These are phyloP conservation scores for Colletotrichum tamarilloi DNA, from an alignment of 2,329 filamentous ascomycete genomes.

Conservation along the genomic window DNA sequence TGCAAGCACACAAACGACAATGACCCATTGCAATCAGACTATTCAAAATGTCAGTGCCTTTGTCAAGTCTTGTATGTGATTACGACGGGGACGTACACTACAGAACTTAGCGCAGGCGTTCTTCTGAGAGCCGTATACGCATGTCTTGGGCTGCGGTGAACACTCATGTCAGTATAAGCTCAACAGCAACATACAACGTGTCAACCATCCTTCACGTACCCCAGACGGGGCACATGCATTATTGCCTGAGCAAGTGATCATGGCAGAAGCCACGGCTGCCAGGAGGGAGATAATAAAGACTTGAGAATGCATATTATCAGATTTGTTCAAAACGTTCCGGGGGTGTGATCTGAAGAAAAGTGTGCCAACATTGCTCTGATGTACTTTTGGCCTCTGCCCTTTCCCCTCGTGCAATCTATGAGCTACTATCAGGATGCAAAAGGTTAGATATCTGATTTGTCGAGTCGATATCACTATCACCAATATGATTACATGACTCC, in stretches of 20 bases:
- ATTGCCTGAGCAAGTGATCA: background rate
- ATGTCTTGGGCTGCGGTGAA: too few relatives aligned
- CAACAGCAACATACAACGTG: too few relatives aligned
- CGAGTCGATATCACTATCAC: too few relatives aligned
- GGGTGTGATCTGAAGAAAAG: too few relatives aligned
- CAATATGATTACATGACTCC: too few relatives aligned
- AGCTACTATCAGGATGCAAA: too few relatives aligned
- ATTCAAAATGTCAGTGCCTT: background rate
- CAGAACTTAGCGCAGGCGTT: background rate
- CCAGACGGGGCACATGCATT: background rate
- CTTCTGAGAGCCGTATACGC: background rate
- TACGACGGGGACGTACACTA: background rate
- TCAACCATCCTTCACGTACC: background rate
- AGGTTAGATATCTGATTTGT: too few relatives aligned
- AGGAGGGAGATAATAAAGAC: background rate
- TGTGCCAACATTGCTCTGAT: too few relatives aligned
- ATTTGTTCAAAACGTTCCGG: background rate
- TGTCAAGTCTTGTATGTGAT: background rate
- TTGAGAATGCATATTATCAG: background rate
- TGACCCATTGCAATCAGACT: background rate
- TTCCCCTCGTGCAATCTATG: too few relatives aligned
- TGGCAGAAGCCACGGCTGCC: background rate
- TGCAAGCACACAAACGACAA: background rate
- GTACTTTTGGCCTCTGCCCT: too few relatives aligned
- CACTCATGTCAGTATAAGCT: too few relatives aligned